Base-by-base conservation (phyloP, 2,329 filamentous ascomycete genomes). In the Fusarium agapanthi region DNA sequence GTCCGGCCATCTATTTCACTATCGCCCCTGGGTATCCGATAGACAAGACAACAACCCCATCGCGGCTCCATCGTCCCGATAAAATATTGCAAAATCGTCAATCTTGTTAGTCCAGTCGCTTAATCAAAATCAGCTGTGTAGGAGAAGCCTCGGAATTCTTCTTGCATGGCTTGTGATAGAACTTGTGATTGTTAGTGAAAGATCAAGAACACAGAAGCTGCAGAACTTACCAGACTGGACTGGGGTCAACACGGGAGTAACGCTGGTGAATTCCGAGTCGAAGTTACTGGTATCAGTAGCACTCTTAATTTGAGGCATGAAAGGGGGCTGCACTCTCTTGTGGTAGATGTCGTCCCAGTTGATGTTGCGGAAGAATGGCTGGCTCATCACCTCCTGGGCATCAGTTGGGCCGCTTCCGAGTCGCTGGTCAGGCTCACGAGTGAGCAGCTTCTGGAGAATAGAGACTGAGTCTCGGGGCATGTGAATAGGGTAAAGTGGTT, bases 281-380 rank as follows among this genome's bases (percentile, higher is more conserved):
- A 99, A 99, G 85, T 99, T 99, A 87, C 95, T 98, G n/a, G 96
- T 99, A 85, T 99, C 96, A 47, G 96, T 98, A 14, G 95, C 89
- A 80, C 89, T 97, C 84, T 93, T 96, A 78, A 99, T 97, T 41
- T 90, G 90, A 24, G 96, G 96, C 82, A 95, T 83, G 86, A 98
- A 98, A 2, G 96, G 96, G 60, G 96, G 93, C 59, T 91, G 89
- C 26, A 98, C 90, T 40, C 94, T 90, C 89, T 98, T 99, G 85
- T 98, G 90, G 82, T 98, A 98, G 69, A 99, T 95, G 80, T 99
- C 96, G 74, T 99, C 96, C 96, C 96, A 99, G 84, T 96, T 97
- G 81, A 98, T 93, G 81, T 96, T 97, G 70, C 95, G 89, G 87
- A 99, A 99, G 87, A 99, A 99, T 3, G 96, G 94, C 82, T 99